Base-by-base conservation (phyloP, 129 eudicot genomes). In the Artemisia annua region DNA sequence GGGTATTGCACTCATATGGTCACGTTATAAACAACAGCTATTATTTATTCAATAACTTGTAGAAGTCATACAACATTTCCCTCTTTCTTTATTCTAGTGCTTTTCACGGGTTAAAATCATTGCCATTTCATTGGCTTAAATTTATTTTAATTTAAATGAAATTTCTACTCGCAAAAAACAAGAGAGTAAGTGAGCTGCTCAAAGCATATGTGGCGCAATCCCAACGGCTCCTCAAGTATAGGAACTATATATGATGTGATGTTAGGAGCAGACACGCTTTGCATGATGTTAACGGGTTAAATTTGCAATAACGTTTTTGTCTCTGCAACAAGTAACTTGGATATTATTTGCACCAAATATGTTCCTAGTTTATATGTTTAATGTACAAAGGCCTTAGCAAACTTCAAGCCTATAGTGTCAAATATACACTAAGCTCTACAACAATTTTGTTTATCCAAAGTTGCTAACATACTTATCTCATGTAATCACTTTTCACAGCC, bases 21-120 rank as follows among this genome's bases (percentile, higher is more conserved):
- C 58, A 67, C 24, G 43, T 15, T 67, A 46, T 35, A 22, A 48
- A 18, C 71, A 15, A 3, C 30, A 1, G 19, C 14, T 46, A 7
- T 67, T 10, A 50, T 50, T 68, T 68, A 50, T 68, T 7, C 13
- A 13, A 30, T 52, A 53, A 69, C 63, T 54, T 53, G 35, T 8
- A 69, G 26, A 11, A 53, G 44, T 73, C 30, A 35, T 16, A 26
- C 57, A 60, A 6, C 49, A 14, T 48, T 46, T 43, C 57, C 56
- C 16, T 46, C 60, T 46, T 72, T 61, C 61, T 73, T 73, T 73
- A 73, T 50, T 73, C 20, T 1, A 35, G 39, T 73, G 70, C 14
- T 73, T 73, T 30, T 62, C 63, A 73, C 63, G 32, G 53, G 77
- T n/a, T 7, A 7, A 22, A 71, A 48, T 48, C 48, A 59, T 28